Evolutionary conservation across 768 basidiomycete species (phyloP), one percentile per base, ranked within the genome.

Genomic region (Rhodotorula taiwanensis): DNA sequence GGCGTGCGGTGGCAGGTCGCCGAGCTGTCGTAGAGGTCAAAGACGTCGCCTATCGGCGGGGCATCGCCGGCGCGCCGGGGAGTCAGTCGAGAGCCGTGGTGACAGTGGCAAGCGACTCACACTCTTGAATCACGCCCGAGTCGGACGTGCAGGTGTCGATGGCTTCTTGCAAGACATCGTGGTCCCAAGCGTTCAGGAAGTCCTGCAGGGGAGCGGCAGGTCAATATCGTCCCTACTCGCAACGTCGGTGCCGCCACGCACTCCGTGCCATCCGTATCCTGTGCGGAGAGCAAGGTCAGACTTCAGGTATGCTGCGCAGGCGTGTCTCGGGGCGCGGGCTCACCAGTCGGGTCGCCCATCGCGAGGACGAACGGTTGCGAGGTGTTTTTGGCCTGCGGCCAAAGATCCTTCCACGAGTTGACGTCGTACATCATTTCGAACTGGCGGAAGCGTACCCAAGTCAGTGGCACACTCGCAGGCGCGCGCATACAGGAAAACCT

Each of bases 61-160:
- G 3, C 16, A 9, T 39, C 36, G 36, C 36, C 3, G n/a, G n/a
- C n/a, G n/a, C n/a, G n/a, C n/a, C n/a, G n/a, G n/a, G n/a, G n/a
- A n/a, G n/a, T n/a, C n/a, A n/a, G n/a, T n/a, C n/a, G n/a, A n/a
- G n/a, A n/a, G n/a, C n/a, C n/a, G n/a, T n/a, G n/a, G n/a, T n/a
- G n/a, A n/a, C n/a, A n/a, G n/a, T n/a, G n/a, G n/a, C 5, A n/a
- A 36, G 20, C 23, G 33, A 47, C 64, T 23, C 33, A 56, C 67
- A 73, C 42, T 73, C 59, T 31, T 73, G 69, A 51, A 71, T 73
- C 14, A 67, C 51, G 9, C 72, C 72, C 0, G 56, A 62, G 34
- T 64, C 64, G 27, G 30, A 34, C 7, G 68, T 73, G 64, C 72
- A 73, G 2, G 62, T 66, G 55, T 71, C 58, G 56, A 71, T 66